Percentiles rank a stretch among this genome's conserved stretches.
These are phyloP conservation scores for Leccinum arenicola DNA, from an alignment of 768 basidiomycete genomes.

Conservation along the genomic window DNA sequence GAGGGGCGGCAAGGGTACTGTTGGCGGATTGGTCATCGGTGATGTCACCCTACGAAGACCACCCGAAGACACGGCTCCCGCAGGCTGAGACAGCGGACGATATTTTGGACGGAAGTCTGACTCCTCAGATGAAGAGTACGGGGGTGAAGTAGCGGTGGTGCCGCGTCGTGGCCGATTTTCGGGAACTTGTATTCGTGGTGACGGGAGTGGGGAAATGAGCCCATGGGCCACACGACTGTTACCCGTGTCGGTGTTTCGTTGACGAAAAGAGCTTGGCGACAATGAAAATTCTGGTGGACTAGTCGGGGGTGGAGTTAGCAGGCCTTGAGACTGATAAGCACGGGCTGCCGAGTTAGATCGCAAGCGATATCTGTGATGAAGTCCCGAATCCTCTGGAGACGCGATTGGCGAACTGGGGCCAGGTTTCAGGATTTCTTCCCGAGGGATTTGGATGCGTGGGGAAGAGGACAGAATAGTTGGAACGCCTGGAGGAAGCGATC, in stretches of 20 bases:
- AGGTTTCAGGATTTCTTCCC: background rate
- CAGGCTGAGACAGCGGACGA: conserved; percentile 1
- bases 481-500: conserved; percentile 2
- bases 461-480: background rate
- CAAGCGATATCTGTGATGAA: conserved; percentile 3
- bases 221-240: background rate
- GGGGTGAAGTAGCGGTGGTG: background rate
- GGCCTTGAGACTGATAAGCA: background rate
- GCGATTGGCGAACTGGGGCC: conserved; percentile 10
- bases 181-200: background rate
- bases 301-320: conserved; percentile 6
- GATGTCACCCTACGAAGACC: conserved; percentile 7
- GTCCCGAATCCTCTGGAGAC: conserved; percentile 17
- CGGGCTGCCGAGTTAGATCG: conserved; percentile 1
- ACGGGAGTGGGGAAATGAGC: background rate
- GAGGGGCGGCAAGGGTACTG: conserved; percentile 21
- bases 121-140: conserved; percentile 10
- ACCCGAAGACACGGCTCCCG: background rate
- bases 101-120: conserved; percentile 1
- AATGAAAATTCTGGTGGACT: conserved; percentile 1
- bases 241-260: background rate
- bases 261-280: background rate
- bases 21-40: conserved; percentile 15
- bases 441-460: conserved; percentile 19
- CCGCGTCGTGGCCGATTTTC: conserved; percentile 3